Base-by-base conservation (phyloP, 768 basidiomycete genomes). In the Amanita rubescens region DNA sequence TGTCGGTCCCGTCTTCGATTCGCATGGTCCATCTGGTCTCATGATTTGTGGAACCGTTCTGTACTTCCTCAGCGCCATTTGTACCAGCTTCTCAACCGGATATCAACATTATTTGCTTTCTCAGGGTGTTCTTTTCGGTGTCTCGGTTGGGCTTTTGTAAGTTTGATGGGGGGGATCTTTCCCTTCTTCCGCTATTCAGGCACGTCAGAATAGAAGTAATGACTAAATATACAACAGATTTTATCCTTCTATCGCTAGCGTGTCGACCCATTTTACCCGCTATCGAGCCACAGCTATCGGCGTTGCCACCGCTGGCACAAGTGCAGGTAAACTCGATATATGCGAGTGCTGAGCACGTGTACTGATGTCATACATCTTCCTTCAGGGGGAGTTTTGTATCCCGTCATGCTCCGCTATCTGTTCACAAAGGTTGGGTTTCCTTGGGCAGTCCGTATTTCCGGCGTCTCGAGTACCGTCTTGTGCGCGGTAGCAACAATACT, bases 201-300 rank as follows among this genome's bases (percentile, higher is more conserved):
- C 20, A n/a, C n/a, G n/a, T n/a, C n/a, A n/a, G n/a, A n/a, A n/a
- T n/a, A 50, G 25, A 44, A 27, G 47, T 55, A 54, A 56, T 50
- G 46, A 50, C 48, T 49, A 59, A 51, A 54, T 35, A 19, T 17
- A 27, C 37, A n/a, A 8, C 50, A 87, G 85, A 37, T 87, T 87
- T 64, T 87, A 86, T 58, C 87, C 87, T 0, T 72, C 83, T 0
- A 68, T 90, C 27, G 75, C 84, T 3, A 80, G 82, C 49, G 73
- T 87, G 9, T 77, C 84, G 0, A 87, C 82, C 1, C 75, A 82
- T 63, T 90, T 87, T 67, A 61, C 63, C 45, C 75, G 75, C 56
- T 81, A 82, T 57, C 77, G 87, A 12, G 85, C 84, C 3, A 82
- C 87, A 2, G 86, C 88, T 0, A 69, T 86, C 34, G 89, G 89